Evolutionary conservation across 2,329 filamentous ascomycete species (phyloP).

Genomic region (Cytospora paraplurivora): DNA sequence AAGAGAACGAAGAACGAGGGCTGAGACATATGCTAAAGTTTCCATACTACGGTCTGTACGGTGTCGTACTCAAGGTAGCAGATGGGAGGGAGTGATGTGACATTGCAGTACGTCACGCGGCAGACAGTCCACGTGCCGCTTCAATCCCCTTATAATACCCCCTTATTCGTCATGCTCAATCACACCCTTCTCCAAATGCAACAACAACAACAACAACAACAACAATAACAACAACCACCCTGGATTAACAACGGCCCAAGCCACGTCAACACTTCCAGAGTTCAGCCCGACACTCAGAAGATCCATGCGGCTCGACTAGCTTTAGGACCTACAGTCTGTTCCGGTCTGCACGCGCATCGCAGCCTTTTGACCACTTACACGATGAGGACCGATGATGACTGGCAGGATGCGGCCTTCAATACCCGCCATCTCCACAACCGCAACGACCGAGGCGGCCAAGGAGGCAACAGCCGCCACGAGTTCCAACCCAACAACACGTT

Average conservation of each 20-base stretch:
- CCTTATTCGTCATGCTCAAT: not conserved
- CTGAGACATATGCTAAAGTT: not conserved
- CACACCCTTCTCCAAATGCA: not conserved
- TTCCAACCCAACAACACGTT: constrained; percentile 32
- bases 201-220: too few relatives aligned
- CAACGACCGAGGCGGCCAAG: constrained; percentile 24
- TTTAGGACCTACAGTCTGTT: not conserved
- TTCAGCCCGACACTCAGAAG: not conserved
- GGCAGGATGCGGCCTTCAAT: constrained; percentile 33
- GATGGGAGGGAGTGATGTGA: too few relatives aligned
- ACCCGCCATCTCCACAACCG: constrained; percentile 35
- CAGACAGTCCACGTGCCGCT: not conserved
- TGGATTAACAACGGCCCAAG: not conserved
- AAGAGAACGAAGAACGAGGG: not conserved
- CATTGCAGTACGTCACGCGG: constrained; percentile 8
- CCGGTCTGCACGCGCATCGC: not conserved
- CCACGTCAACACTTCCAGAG: not conserved
- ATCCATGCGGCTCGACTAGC: too few relatives aligned
- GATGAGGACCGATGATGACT: constrained; percentile 28
- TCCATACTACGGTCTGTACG: too few relatives aligned
- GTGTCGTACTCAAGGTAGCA: too few relatives aligned
- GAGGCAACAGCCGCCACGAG: constrained; percentile 24
- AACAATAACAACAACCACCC: too few relatives aligned
- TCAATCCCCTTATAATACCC: not conserved
- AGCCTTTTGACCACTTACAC: not conserved